phyloP scores from a whole-genome alignment of 805 yeast species.

The Myxozyma nipponensis region DNA sequence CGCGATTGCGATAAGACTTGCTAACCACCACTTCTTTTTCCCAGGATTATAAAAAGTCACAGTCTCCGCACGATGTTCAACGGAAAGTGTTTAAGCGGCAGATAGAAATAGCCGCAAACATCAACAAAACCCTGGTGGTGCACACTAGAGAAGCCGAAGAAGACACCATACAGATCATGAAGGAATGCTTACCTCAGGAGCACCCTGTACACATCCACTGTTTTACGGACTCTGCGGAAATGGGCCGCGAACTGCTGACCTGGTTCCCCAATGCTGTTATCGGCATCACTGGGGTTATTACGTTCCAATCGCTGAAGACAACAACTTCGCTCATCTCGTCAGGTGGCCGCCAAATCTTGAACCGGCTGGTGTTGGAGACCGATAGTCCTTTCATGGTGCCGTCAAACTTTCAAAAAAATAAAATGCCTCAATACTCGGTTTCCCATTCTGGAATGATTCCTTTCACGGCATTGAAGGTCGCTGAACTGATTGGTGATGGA shows the following conservation, averaged over 20 bases:
- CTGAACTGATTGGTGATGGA: slow-evolving; percentile 7
- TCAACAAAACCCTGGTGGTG: slow-evolving; percentile 17
- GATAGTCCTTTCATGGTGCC: slow-evolving; percentile 25
- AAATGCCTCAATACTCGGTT: slow-evolving; percentile 10
- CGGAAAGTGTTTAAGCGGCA: slow-evolving; percentile 16
- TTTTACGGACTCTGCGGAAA: slow-evolving; percentile 19
- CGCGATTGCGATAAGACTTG: no score
- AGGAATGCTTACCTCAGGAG: slow-evolving; percentile 7
- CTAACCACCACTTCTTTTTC: no score
- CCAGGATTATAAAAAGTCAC: slow-evolving; percentile 22
- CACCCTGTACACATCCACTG: slow-evolving; percentile 22
- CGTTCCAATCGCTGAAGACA: slow-evolving; percentile 15
- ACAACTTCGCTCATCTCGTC: slow-evolving; percentile 13
- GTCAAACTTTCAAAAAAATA: neutral
- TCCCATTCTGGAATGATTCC: slow-evolving; percentile 27
- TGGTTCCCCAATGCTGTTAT: slow-evolving; percentile 20
- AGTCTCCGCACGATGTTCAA: slow-evolving; percentile 13
- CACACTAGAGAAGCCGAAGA: slow-evolving; percentile 25
- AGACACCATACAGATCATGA: slow-evolving; percentile 15
- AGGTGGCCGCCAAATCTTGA: slow-evolving; percentile 9
- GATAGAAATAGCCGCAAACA: slow-evolving; percentile 9
- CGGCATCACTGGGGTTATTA: slow-evolving; percentile 26
- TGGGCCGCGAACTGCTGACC: slow-evolving; percentile 13
- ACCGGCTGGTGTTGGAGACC: slow-evolving; percentile 19
- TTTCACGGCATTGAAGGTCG: slow-evolving; percentile 16